Percentiles rank a stretch among this genome's conserved stretches.
Conservation (phyloP, 306 rosid genomes). For the Cucurbita pepo region DNA sequence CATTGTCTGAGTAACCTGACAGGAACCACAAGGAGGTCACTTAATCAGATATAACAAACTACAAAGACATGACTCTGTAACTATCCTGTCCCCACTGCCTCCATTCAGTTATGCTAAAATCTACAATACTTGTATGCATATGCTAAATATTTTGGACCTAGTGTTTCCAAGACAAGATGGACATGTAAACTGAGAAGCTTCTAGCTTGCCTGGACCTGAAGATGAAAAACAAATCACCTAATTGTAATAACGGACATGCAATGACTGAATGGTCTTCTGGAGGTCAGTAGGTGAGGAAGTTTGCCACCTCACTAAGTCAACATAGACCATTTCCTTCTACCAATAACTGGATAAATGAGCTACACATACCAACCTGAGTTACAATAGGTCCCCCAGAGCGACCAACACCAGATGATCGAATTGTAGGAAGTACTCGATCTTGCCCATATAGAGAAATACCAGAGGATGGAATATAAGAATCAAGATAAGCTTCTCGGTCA, state of each 20-base stretch:
- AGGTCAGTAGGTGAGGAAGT: neutral
- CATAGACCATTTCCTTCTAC: neutral
- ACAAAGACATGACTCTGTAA: neutral
- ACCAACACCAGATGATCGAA: constrained; percentile 63
- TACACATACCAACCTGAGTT: constrained; percentile 50
- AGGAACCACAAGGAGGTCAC: neutral
- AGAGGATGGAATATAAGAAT: constrained; percentile 48
- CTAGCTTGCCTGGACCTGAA: neutral
- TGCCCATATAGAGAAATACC: constrained; percentile 57
- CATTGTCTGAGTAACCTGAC: constrained; percentile 87
- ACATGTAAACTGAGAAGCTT: neutral
- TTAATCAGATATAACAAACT: neutral
- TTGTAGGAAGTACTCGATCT: constrained; percentile 45
- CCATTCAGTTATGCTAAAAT: neutral
- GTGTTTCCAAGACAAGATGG: neutral
- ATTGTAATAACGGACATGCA: neutral
- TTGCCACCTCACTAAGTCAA: neutral
- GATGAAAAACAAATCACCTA: neutral
- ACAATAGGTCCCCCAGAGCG: constrained; percentile 67
- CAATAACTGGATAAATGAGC: neutral
- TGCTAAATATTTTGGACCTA: neutral
- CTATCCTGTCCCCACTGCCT: neutral
- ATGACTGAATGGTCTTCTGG: neutral
- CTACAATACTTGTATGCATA: neutral
- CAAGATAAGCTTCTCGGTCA: constrained; percentile 61